phyloP scores from a whole-genome alignment of 768 basidiomycete genomes.

The Collybia sp. region DNA sequence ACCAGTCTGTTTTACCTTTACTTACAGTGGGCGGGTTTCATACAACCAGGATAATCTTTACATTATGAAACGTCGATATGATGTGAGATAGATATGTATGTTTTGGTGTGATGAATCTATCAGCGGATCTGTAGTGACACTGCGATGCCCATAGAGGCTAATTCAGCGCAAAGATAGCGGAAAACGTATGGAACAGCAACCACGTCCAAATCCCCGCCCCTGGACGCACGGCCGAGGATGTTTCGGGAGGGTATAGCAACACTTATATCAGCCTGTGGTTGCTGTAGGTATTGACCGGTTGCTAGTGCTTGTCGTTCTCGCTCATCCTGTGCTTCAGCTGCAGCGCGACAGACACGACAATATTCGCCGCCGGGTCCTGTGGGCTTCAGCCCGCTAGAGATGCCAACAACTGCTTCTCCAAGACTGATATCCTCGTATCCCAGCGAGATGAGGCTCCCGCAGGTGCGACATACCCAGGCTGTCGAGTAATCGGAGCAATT shows the following conservation, averaged over 20 bases:
- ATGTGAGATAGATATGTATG: background rate
- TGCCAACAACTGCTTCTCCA: conserved; percentile 55
- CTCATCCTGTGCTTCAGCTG: conserved; percentile 60
- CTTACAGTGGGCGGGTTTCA: no score
- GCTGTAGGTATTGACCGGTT: conserved; percentile 46
- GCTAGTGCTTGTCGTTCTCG: conserved; percentile 53
- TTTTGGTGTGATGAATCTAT: conserved; percentile 5
- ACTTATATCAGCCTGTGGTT: conserved; percentile 45
- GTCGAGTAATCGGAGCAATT: conserved; percentile 99
- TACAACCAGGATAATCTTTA: no score
- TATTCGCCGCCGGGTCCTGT: conserved; percentile 87
- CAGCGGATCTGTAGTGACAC: conserved; percentile 77
- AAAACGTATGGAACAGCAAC: conserved; percentile 96
- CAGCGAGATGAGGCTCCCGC: conserved; percentile 92
- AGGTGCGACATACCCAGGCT: conserved; percentile 96
- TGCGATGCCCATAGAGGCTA: conserved; percentile 98
- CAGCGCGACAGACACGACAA: conserved; percentile 86
- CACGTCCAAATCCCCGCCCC: conserved; percentile 87
- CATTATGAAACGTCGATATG: background rate
- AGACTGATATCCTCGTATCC: conserved; percentile 89
- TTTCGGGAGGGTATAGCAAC: conserved; percentile 68
- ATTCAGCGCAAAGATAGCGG: conserved; percentile 89
- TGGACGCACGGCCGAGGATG: conserved; percentile 51
- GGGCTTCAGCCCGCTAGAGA: conserved; percentile 46
- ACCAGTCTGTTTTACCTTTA: no score